These are phyloP conservation scores for Orbilia javanica DNA, from an alignment of 2,329 filamentous ascomycete genomes.

Conservation along the genomic window DNA sequence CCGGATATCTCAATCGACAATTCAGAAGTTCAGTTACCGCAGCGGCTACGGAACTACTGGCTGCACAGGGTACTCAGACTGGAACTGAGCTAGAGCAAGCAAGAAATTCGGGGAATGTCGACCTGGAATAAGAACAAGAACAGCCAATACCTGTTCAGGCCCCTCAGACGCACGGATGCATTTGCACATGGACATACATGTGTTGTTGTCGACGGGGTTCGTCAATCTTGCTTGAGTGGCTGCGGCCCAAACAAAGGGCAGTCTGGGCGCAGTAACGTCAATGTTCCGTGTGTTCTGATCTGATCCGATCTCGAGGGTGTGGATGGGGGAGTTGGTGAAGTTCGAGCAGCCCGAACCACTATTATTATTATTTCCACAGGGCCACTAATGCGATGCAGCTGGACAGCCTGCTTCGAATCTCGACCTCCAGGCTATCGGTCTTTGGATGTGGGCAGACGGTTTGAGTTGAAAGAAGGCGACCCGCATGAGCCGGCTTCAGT, in stretches of 20 bases:
- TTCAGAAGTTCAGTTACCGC: background rate
- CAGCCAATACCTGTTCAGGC: conserved; percentile 15
- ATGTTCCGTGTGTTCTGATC: conserved; percentile 5
- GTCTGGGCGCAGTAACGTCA: conserved; percentile 15
- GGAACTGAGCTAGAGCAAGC: conserved; percentile 9
- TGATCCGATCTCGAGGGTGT: conserved; percentile 1
- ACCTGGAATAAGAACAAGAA: conserved; percentile 4
- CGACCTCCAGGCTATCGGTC: conserved; percentile 11
- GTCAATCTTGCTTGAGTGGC: conserved; percentile 4
- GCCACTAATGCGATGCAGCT: conserved; percentile 46
- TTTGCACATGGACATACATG: conserved; percentile 21
- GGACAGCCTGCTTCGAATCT: conserved; percentile 10
- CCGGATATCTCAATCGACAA: conserved; percentile 10
- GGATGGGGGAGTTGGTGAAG: conserved; percentile 19
- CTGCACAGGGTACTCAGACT: conserved; percentile 8
- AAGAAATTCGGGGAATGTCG: conserved; percentile 20
- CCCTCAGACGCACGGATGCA: conserved; percentile 28
- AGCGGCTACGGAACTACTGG: conserved; percentile 13
- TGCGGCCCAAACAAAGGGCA: conserved; percentile 6
- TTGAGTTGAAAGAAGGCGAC: conserved; percentile 58
- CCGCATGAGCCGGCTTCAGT: conserved; percentile 58
- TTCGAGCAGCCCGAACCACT: conserved; percentile 6
- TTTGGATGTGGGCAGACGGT: conserved; percentile 39
- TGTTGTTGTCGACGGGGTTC: conserved; percentile 46
- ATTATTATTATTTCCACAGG: conserved; percentile 22